These are phyloP conservation scores for Talaromyces funiculosus DNA, from an alignment of 2,329 filamentous ascomycete genomes.

Conservation along the genomic window DNA sequence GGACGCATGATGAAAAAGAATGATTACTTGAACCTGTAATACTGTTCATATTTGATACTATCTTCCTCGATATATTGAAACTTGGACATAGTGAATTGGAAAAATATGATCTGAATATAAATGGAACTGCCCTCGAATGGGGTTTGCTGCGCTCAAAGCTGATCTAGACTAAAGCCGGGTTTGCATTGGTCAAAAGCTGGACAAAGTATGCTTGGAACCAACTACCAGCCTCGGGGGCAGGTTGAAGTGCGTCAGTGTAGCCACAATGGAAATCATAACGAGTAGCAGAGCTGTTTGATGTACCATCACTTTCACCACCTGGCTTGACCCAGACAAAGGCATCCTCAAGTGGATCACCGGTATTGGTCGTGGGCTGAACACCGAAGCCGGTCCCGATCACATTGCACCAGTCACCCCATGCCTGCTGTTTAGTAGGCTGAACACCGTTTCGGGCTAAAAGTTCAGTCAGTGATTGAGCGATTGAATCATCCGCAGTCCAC, in stretches of 20 bases:
- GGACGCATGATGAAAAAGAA: constrained; percentile 28
- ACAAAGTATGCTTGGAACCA: constrained; percentile 53
- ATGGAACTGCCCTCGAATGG: not conserved
- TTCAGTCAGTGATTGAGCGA: not conserved
- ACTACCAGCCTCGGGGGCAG: constrained; percentile 63
- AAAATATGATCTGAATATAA: not conserved
- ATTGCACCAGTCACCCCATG: constrained; percentile 66
- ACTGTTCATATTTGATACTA: not conserved
- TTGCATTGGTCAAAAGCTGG: constrained; percentile 25
- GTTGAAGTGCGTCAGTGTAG: constrained; percentile 50
- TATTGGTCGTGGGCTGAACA: constrained; percentile 57
- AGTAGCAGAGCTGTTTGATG: constrained; percentile 43
- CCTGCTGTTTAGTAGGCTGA: constrained; percentile 51
- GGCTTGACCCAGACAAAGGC: constrained; percentile 69
- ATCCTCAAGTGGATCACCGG: constrained; percentile 54
- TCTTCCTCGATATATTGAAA: not conserved
- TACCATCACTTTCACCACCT: constrained; percentile 52
- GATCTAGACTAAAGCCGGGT: constrained; percentile 20
- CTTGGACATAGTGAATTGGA: not conserved
- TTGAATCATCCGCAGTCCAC: constrained; percentile 13
- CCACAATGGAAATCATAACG: constrained; percentile 55
- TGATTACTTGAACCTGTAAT: constrained; percentile 9
- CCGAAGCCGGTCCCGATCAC: constrained; percentile 60
- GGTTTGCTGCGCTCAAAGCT: not conserved
- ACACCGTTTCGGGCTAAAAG: constrained; percentile 54